Evolutionary conservation across 164 flowering plant species (phyloP), one percentile per base, ranked within the genome.

Genomic region (Nelumbo lutea): DNA sequence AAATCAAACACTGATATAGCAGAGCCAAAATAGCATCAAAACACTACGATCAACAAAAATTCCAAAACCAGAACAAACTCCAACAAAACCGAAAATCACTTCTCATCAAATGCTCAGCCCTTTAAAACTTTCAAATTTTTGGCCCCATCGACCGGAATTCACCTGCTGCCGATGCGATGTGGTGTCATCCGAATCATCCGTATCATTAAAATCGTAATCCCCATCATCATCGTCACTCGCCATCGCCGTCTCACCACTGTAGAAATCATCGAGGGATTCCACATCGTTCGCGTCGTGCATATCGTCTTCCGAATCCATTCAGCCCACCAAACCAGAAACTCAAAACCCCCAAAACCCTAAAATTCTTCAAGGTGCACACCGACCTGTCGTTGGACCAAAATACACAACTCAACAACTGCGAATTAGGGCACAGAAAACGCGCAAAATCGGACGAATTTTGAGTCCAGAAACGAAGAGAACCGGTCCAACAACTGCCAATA

Each of bases 181-280:
- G 61, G 76, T 57, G 51, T 79, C 85, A 56, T 85, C 87, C 48
- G 84, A 82, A 69, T 87, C 88, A 55, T 85, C 90, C 39, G 86
- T 77, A 53, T 84, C 86, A 64, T 84, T 70, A 59, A 77, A 83
- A 68, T 78, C 86, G 41, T 73, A 78, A 9, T 59, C 79, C 10
- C 73, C 84, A 3, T 58, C 81, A 14, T 78, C 86, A 40, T 80
- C 82, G 69, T 60, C 63, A 8, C 13, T 42, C 43, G 70, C 75
- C 3, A 42, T 60, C 14, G 70, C 82, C 14, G 61, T 84, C 61
- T 82, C 85, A 65, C 83, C 76, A 75, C 77, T 80, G 78, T 77
- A 81, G 67, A 80, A 85, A 45, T 81, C 82, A n/a, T 72, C 87
- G 5, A 72, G 68, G 10, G 77, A 79, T 2, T 76, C 83, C 42